phyloP scores from a whole-genome alignment of 176 grass and related monocot species.

The Musa acuminata region DNA sequence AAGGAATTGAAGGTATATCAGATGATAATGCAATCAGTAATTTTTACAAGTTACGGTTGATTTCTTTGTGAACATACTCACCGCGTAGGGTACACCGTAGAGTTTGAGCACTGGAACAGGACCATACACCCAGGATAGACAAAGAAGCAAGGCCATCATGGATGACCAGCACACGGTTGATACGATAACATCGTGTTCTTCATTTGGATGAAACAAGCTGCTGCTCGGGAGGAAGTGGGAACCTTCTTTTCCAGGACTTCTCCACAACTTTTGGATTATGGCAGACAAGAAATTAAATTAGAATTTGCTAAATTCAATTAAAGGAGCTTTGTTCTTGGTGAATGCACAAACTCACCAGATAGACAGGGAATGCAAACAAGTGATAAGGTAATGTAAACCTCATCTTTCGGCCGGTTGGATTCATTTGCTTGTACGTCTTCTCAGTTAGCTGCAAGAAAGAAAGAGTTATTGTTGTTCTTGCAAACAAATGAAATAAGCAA shows the following conservation, averaged over 20 bases:
- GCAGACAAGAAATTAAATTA: not conserved
- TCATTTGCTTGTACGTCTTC: constrained; percentile 40
- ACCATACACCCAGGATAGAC: constrained; percentile 32
- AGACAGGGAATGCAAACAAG: constrained; percentile 61
- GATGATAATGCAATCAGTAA: not conserved
- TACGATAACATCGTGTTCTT: constrained; percentile 40
- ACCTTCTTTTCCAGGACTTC: constrained; percentile 62
- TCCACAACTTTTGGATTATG: constrained; percentile 35
- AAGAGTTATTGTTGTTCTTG: not conserved
- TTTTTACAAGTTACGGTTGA: too few relatives aligned
- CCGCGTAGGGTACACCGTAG: constrained; percentile 58
- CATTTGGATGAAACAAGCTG: constrained; percentile 51
- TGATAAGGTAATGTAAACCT: constrained; percentile 54
- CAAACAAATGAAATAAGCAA: too few relatives aligned
- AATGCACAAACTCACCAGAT: constrained; percentile 40
- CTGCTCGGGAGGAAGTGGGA: constrained; percentile 78
- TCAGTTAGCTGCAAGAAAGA: constrained; percentile 49
- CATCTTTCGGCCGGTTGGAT: constrained; percentile 34
- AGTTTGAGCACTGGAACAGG: constrained; percentile 39
- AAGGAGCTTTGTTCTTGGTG: too few relatives aligned
- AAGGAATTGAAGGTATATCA: not conserved
- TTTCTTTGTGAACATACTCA: constrained; percentile 20
- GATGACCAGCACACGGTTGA: constrained; percentile 61
- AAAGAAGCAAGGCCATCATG: constrained; percentile 42
- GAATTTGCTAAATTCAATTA: not conserved